Evolutionary conservation across 805 yeast species (phyloP), one percentile per base, ranked within the genome.

Genomic region (Candida succiphila): DNA sequence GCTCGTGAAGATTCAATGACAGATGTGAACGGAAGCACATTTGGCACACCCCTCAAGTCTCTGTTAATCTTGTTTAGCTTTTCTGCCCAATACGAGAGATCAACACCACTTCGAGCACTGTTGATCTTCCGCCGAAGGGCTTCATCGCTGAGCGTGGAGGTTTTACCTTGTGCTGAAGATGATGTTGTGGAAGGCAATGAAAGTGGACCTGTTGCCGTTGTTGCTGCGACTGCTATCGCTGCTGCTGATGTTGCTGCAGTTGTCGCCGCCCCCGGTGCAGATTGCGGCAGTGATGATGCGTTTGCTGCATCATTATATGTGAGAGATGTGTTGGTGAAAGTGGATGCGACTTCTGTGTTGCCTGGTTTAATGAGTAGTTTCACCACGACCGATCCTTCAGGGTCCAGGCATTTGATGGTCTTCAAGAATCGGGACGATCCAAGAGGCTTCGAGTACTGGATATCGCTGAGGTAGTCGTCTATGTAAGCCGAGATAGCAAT

Each of bases 1-100:
- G 97, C 97, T 29, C 96, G 65, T 34, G 82, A 94, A 0, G 96
- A 85, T 48, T 88, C 96, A 10, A 87, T 66, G 26, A 92, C 63
- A 35, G 77, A 72, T 31, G 72, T 61, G 58, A 79, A 89, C 5
- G 92, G 81, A 19, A 87, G 51, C 4, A 75, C 79, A 45, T 80
- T 81, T 9, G 76, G 75, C 22, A 72, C 54, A 34, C 65, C 71
- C 2, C 61, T 49, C 25, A 86, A 48, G 8, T 60, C 49, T 8
- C 40, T 35, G 26, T 65, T 54, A 21, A 71, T 55, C 18, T 51
- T 46, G 30, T 60, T 60, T 33, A 58, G 41, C 19, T 47, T 45
- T 21, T 41, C 40, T 23, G 51, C 46, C 48, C 56, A 52, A 2
- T 37, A 27, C 40, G 48, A 15, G 57, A 57, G 46, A 58, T 72